Evolutionary conservation across 192 early-diverging fungal genomes (phyloP).

Genomic region (Linnemannia zychae): DNA sequence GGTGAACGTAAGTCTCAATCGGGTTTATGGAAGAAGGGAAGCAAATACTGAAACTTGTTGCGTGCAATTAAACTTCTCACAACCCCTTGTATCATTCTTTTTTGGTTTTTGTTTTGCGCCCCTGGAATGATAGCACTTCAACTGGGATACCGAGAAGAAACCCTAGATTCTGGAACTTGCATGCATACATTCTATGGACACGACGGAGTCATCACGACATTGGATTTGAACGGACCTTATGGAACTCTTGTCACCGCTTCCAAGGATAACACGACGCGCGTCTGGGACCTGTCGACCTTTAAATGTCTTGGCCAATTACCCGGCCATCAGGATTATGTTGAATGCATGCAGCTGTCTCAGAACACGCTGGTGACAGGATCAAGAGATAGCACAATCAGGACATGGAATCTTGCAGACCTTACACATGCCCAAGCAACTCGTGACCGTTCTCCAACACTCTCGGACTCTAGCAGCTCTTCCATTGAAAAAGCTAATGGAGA

Average conservation of each 20-base stretch:
- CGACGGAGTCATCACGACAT: constrained; percentile 67
- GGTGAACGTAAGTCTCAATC: constrained; percentile 25
- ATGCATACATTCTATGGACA: constrained; percentile 71
- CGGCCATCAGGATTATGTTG: constrained; percentile 58
- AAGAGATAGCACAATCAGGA: constrained; percentile 35
- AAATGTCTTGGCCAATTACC: constrained; percentile 68
- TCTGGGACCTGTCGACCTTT: constrained; percentile 75
- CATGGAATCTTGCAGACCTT: constrained; percentile 38
- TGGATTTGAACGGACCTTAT: constrained; percentile 70
- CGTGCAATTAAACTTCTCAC: not conserved
- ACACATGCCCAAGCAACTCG: constrained; percentile 26
- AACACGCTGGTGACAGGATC: constrained; percentile 57
- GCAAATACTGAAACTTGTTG: not conserved
- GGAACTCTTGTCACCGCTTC: constrained; percentile 75
- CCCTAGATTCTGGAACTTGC: constrained; percentile 56
- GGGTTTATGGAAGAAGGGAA: not conserved
- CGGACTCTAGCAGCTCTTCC: constrained; percentile 12
- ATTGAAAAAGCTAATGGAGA: constrained; percentile 16
- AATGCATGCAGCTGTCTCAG: constrained; percentile 41
- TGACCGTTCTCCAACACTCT: constrained; percentile 20
- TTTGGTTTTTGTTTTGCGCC: not conserved
- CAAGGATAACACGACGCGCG: constrained; percentile 75
- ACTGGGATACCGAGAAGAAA: constrained; percentile 41
- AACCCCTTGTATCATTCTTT: not conserved
- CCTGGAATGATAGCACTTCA: constrained; percentile 28